phyloP scores from a whole-genome alignment of 805 yeast species.

The Nakazawaea wyomingensis region DNA sequence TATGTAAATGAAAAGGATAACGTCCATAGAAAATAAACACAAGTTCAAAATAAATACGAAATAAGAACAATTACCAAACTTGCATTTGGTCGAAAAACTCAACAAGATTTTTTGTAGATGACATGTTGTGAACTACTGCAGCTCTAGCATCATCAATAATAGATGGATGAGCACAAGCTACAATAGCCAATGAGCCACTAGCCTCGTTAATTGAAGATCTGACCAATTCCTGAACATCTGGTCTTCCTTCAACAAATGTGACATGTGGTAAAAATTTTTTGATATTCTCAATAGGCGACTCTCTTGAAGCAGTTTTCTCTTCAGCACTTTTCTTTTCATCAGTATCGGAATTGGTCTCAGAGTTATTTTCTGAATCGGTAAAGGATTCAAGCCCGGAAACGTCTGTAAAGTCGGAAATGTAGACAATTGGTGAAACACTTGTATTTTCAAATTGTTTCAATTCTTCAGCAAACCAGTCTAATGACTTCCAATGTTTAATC shows the following conservation, averaged over 20 bases:
- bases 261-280: conserved; percentile 27
- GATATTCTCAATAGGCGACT: conserved; percentile 14
- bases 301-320: conserved; percentile 10
- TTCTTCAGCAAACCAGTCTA: conserved; percentile 48
- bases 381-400: conserved; percentile 11
- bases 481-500: conserved; percentile 44
- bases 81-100: conserved; percentile 32
- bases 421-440: conserved; percentile 33
- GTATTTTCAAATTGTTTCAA: conserved; percentile 28
- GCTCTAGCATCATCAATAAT: conserved; percentile 30
- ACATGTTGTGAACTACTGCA: conserved; percentile 18
- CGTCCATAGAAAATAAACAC: no score
- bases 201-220: conserved; percentile 31
- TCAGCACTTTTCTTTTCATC: conserved; percentile 18
- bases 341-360: neutral
- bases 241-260: conserved; percentile 41
- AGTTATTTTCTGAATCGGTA: conserved; percentile 4
- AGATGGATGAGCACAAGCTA: conserved; percentile 43
- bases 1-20: no score
- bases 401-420: conserved; percentile 31
- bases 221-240: conserved; percentile 32
- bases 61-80: conserved; percentile 23
- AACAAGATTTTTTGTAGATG: conserved; percentile 15
- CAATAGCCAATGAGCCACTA: conserved; percentile 38
- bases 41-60: conserved; percentile 12